A percentile compares a stretch with the other conserved stretches of the same genome.
Conservation (phyloP, 176 grass and related monocot species). For the Triticum turgidum region DNA sequence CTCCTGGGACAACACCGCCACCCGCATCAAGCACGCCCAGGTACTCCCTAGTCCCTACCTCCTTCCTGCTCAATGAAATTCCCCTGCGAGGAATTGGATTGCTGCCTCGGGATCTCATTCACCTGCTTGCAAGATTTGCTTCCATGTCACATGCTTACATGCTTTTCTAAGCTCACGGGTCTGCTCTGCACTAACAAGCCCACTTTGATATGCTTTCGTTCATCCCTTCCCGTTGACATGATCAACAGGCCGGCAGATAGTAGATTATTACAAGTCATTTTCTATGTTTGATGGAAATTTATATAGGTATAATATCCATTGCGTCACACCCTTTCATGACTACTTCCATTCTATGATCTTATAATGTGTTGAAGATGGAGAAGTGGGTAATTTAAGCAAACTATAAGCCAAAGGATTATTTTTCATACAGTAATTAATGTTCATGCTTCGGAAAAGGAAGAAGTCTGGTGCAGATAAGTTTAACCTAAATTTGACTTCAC, state of each 20-base stretch:
- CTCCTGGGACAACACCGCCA: slow-evolving; percentile 89
- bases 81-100: not conserved
- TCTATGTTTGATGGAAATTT: not conserved
- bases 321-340: not conserved
- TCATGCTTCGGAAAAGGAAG: not conserved
- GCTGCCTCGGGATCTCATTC: not conserved
- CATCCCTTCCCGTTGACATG: not conserved
- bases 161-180: not conserved
- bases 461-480: not conserved
- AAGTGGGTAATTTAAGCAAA: not conserved
- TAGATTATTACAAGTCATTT: not conserved
- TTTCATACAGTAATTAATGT: not conserved
- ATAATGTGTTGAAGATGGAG: not conserved
- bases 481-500: not conserved
- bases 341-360: not conserved
- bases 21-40: slow-evolving; percentile 80
- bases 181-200: not conserved
- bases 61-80: slow-evolving; percentile 34
- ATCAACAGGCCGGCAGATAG: not conserved
- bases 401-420: not conserved
- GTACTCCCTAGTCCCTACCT: slow-evolving; percentile 21
- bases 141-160: not conserved
- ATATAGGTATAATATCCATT: not conserved
- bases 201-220: not conserved
- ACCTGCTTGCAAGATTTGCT: not conserved